phyloP scores from a whole-genome alignment of 305 asterid species.

The Solanum hybrid region DNA sequence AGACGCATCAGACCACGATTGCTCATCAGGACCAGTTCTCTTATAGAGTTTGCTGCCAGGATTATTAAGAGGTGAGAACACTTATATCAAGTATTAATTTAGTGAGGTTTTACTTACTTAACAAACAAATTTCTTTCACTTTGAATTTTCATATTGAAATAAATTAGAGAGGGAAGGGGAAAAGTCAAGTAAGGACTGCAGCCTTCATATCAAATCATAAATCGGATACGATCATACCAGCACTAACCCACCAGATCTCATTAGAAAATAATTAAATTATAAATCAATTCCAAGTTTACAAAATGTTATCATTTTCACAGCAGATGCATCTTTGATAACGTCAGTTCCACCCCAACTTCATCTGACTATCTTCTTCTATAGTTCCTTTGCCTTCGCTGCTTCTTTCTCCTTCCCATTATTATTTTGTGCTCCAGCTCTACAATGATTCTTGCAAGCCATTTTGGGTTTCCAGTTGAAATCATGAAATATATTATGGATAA shows the following conservation, averaged over 20 bases:
- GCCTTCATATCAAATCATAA: background rate
- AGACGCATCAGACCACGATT: background rate
- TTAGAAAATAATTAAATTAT: too few species aligned
- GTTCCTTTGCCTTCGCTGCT: background rate
- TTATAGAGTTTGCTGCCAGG: background rate
- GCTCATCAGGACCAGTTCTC: background rate
- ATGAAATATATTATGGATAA: background rate
- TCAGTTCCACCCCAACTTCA: background rate
- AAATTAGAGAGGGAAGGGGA: background rate
- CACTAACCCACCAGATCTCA: background rate
- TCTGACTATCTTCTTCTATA: background rate
- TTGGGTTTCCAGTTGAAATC: background rate
- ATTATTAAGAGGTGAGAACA: too few species aligned
- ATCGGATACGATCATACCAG: background rate
- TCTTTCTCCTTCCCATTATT: background rate
- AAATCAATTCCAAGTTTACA: background rate
- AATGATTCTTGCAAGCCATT: background rate
- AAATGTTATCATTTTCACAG: background rate
- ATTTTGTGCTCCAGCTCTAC: background rate
- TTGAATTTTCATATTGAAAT: background rate
- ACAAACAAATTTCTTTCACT: background rate
- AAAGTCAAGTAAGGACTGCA: background rate
- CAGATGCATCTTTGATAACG: background rate
- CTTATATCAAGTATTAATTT: too few species aligned
- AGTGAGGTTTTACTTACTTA: background rate